phyloP scores from a whole-genome alignment of 2,329 filamentous ascomycete genomes.

The Neocucurbitaria cava region DNA sequence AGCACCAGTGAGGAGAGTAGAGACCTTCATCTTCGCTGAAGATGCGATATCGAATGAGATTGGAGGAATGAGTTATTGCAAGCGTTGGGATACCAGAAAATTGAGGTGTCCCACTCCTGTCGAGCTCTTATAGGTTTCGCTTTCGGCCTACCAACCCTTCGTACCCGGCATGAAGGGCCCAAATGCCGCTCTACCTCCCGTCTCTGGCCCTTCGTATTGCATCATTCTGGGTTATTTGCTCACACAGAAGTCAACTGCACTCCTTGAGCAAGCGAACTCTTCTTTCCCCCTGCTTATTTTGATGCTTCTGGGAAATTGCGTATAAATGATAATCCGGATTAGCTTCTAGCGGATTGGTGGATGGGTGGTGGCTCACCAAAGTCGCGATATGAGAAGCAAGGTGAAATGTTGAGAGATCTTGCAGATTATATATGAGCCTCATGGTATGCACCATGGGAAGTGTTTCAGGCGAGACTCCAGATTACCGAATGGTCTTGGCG shows the following conservation, averaged over 20 bases:
- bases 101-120: background rate
- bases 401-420: background rate
- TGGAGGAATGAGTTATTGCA: background rate
- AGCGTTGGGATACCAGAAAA: background rate
- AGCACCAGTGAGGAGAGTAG: slow-evolving; percentile 10
- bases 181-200: background rate
- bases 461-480: slow-evolving; percentile 1
- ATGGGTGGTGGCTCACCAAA: background rate
- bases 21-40: slow-evolving; percentile 28
- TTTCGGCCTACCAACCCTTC: background rate
- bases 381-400: background rate
- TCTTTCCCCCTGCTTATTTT: background rate
- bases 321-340: slow-evolving; percentile 2
- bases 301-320: background rate
- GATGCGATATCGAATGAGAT: background rate
- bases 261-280: background rate
- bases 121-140: background rate
- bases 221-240: background rate
- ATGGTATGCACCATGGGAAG: background rate
- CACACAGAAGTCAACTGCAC: background rate
- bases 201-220: background rate
- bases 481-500: background rate
- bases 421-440: slow-evolving; percentile 4
- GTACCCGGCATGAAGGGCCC: background rate
- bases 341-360: slow-evolving; percentile 1